Conservation (phyloP, 2,329 filamentous ascomycete genomes). For the Aspergillus latus region DNA sequence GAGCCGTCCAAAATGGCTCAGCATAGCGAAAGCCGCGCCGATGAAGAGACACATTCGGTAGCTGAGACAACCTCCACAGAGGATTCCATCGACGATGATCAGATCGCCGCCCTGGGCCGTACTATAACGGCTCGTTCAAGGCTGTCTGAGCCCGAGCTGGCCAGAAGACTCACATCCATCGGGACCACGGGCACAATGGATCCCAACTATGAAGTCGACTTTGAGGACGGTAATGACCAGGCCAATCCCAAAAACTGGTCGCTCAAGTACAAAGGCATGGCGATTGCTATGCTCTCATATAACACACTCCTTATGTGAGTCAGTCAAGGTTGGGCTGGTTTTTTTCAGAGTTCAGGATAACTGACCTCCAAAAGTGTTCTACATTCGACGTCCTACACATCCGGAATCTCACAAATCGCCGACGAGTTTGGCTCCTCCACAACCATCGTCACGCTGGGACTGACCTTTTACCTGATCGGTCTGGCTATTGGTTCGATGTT, state of each 20-base stretch:
- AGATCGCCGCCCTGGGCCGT: slow-evolving; percentile 27
- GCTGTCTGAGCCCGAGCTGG: slow-evolving; percentile 36
- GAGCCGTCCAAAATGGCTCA: slow-evolving; percentile 24
- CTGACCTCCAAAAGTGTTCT: slow-evolving; percentile 48
- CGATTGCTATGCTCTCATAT: slow-evolving; percentile 57
- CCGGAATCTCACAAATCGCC: slow-evolving; percentile 67
- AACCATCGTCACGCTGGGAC: slow-evolving; percentile 68
- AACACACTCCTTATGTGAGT: slow-evolving; percentile 56
- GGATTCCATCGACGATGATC: slow-evolving; percentile 26
- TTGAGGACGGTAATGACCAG: slow-evolving; percentile 60
- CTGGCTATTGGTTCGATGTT: slow-evolving; percentile 70
- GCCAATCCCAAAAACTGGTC: slow-evolving; percentile 70
- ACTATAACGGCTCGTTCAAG: slow-evolving; percentile 33
- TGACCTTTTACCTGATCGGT: slow-evolving; percentile 77
- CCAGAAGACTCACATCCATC: slow-evolving; percentile 46
- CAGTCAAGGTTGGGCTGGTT: not conserved
- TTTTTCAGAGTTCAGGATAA: not conserved
- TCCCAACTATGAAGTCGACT: slow-evolving; percentile 71
- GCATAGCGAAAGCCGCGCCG: slow-evolving; percentile 15
- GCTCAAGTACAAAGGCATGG: slow-evolving; percentile 56
- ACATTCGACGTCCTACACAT: slow-evolving; percentile 77
- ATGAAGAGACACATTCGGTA: slow-evolving; percentile 29
- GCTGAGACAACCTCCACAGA: slow-evolving; percentile 28
- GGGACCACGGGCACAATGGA: slow-evolving; percentile 49
- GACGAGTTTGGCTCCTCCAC: slow-evolving; percentile 61